A percentile compares a stretch with the other conserved stretches of the same genome.
Evolutionary conservation across 2,329 filamentous ascomycete species (phyloP).

Genomic region (Domatiomyces globalis): DNA sequence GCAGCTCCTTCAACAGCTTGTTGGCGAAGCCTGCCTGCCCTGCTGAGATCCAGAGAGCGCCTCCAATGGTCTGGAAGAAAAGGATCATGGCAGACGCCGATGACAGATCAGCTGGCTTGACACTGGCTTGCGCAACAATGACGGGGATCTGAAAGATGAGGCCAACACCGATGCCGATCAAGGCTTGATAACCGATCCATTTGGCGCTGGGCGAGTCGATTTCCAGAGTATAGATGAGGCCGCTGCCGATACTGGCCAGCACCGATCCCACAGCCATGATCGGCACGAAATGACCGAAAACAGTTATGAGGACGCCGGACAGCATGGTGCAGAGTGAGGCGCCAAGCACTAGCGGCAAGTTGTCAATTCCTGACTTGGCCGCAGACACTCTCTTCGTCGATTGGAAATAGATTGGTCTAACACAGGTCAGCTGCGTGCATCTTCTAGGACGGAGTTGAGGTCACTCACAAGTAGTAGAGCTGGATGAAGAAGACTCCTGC

Average conservation of each 20-base stretch:
- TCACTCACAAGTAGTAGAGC: conserved; percentile 28
- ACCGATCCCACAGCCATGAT: conserved; percentile 18
- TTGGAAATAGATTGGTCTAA: conserved; percentile 36
- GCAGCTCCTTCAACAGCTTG: conserved; percentile 18
- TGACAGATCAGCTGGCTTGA: conserved; percentile 19
- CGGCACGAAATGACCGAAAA: conserved; percentile 19
- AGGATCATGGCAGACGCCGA: conserved; percentile 19
- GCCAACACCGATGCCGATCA: conserved; percentile 21
- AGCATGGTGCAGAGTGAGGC: conserved; percentile 22
- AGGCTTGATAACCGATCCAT: conserved; percentile 28
- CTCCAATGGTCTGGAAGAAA: conserved; percentile 22
- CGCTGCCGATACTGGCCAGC: conserved; percentile 20
- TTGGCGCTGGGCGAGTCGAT: conserved; percentile 17
- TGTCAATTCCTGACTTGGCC: conserved; percentile 27
- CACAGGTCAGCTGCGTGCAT: too few relatives aligned
- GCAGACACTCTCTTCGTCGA: conserved; percentile 24
- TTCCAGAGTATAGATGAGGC: conserved; percentile 25
- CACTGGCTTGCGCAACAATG: conserved; percentile 19
- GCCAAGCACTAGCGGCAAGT: conserved; percentile 29
- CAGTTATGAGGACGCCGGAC: conserved; percentile 22
- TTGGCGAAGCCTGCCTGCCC: conserved; percentile 25
- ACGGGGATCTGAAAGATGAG: conserved; percentile 21
- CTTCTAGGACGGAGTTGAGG: too few relatives aligned
- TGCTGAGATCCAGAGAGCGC: conserved; percentile 22
- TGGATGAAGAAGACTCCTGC: conserved; percentile 25